Evolutionary conservation across 1,284 basidiomycete genomes (phyloP).

Genomic region (Gomphus bonarii): DNA sequence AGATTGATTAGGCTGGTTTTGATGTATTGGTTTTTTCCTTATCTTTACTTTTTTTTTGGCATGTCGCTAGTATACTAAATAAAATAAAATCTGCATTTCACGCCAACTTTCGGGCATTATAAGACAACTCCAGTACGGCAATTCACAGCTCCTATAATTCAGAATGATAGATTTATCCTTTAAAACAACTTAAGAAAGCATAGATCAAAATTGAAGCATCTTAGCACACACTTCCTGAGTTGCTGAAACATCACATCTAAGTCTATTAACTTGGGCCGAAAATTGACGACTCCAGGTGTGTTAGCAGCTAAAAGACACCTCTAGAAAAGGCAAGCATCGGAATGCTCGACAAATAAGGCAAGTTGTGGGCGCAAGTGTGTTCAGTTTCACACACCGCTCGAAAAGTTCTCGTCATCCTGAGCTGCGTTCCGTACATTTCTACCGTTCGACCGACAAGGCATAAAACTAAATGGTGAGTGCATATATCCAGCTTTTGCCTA

Average conservation of each 20-base stretch:
- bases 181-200: no score
- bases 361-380: neutral
- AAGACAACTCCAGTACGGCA: no score
- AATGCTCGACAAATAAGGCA: neutral
- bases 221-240: no score
- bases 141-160: no score
- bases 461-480: slow-evolving; percentile 4
- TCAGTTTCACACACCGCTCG: neutral
- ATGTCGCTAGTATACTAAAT: neutral
- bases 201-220: no score
- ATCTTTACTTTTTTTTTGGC: slow-evolving; percentile 12
- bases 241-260: no score
- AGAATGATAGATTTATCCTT: no score
- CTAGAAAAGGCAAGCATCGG: no score
- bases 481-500: neutral
- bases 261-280: no score
- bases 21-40: slow-evolving; percentile 11
- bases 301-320: no score
- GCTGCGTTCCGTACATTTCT: neutral
- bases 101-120: neutral
- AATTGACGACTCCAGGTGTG: no score
- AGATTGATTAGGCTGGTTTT: slow-evolving; percentile 55
- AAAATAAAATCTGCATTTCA: slow-evolving; percentile 1
- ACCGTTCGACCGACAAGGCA: neutral
- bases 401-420: slow-evolving; percentile 2